These are phyloP conservation scores for Styphnolobium japonicum DNA, from an alignment of 306 rosid genomes.

Conservation along the genomic window DNA sequence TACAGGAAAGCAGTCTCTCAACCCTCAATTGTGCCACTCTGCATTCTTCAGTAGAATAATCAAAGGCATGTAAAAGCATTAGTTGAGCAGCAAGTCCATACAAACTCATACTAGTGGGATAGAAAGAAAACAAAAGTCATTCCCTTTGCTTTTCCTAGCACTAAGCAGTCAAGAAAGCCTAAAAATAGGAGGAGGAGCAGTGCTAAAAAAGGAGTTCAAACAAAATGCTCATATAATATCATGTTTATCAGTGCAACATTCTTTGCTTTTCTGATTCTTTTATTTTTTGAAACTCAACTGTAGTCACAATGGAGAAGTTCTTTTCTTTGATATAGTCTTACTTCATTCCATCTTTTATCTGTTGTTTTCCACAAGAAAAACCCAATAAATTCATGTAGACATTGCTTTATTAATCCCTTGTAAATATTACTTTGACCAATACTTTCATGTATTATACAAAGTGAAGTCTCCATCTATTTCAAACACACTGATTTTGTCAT, in stretches of 20 bases:
- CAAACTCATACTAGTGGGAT: not conserved
- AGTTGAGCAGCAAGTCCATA: not conserved
- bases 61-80: not conserved
- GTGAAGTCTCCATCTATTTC: not conserved
- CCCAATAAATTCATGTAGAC: not conserved
- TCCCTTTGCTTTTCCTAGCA: not conserved
- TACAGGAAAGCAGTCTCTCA: not conserved
- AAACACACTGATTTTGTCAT: not conserved
- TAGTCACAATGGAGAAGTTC: not conserved
- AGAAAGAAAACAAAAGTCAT: not conserved
- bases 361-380: not conserved
- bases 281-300: not conserved
- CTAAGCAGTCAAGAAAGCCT: not conserved
- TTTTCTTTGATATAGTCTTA: not conserved
- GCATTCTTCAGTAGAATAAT: not conserved
- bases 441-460: not conserved
- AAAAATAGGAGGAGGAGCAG: not conserved
- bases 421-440: not conserved
- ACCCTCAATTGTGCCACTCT: not conserved
- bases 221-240: not conserved
- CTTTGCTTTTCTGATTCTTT: not conserved
- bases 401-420: not conserved
- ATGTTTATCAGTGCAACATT: not conserved
- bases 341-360: not conserved
- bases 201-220: not conserved